Evolutionary conservation across 1,139 yeast species (phyloP).

Genomic region (Pichia inconspicua): DNA sequence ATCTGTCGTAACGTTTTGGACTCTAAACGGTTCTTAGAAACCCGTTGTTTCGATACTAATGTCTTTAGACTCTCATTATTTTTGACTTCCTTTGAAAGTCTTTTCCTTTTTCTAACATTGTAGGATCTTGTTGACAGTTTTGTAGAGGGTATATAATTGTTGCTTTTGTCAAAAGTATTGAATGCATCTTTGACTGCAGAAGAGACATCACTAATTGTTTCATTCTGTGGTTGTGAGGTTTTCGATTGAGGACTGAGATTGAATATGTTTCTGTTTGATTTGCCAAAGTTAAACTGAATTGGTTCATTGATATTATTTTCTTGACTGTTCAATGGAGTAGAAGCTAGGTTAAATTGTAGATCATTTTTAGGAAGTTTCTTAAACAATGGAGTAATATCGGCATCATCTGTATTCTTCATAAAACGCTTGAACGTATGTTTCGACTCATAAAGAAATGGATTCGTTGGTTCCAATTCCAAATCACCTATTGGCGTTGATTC

Average conservation of each 20-base stretch:
- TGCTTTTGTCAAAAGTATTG: slow-evolving; percentile 39
- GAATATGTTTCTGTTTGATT: slow-evolving; percentile 7
- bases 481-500: neutral
- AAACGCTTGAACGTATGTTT: too few relatives aligned
- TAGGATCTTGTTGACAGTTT: slow-evolving; percentile 15
- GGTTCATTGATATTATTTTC: slow-evolving; percentile 1
- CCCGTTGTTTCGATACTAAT: neutral
- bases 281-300: slow-evolving; percentile 2
- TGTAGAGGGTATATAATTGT: slow-evolving; percentile 20
- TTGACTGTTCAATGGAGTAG: slow-evolving; percentile 4
- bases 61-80: neutral
- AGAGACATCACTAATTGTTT: slow-evolving; percentile 19
- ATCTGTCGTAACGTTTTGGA: slow-evolving; percentile 8
- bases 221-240: slow-evolving; percentile 30
- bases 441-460: neutral
- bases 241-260: slow-evolving; percentile 19
- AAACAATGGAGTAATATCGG: slow-evolving; percentile 10
- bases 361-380: slow-evolving; percentile 8
- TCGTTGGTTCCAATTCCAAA: neutral
- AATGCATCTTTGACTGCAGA: slow-evolving; percentile 39
- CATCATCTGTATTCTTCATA: slow-evolving; percentile 2
- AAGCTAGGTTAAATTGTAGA: neutral
- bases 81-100: too few relatives aligned
- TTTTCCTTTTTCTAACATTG: slow-evolving; percentile 8
- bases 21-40: neutral